A percentile compares a stretch with the other conserved stretches of the same genome.
Conservation (phyloP, 768 basidiomycete species). For the Tylopilus sp. region DNA sequence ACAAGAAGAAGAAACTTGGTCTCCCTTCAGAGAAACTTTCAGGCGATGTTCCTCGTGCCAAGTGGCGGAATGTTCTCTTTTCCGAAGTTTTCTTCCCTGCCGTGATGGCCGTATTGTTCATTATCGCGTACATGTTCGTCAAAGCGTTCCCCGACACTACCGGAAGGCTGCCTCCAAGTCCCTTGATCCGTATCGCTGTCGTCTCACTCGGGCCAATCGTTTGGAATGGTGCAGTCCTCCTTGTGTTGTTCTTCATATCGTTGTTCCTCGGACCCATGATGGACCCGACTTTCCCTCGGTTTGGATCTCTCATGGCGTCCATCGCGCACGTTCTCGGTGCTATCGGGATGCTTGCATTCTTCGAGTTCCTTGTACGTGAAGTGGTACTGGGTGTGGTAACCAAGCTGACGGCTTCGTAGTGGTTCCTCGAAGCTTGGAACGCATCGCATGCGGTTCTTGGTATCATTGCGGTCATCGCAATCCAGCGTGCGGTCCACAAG, state of each 20-base stretch:
- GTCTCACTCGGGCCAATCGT: conserved; percentile 93
- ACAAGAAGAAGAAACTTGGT: conserved; percentile 96
- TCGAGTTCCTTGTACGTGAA: conserved; percentile 84
- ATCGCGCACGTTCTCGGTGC: conserved; percentile 82
- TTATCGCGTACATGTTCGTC: conserved; percentile 89
- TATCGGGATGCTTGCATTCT: conserved; percentile 88
- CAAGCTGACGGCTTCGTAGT: conserved; percentile 44
- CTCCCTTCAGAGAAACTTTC: conserved; percentile 97
- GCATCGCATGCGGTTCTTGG: conserved; percentile 91
- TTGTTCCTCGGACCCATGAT: conserved; percentile 92
- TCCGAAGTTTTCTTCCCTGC: conserved; percentile 86
- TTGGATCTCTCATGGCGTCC: conserved; percentile 90
- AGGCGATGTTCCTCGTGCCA: conserved; percentile 89
- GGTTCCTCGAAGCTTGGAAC: conserved; percentile 94
- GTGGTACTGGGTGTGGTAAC: neutral
- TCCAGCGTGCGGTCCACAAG: conserved; percentile 93
- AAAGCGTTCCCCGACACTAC: conserved; percentile 73
- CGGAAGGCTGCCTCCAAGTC: conserved; percentile 69
- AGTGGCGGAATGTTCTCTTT: conserved; percentile 86
- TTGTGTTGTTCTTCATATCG: conserved; percentile 87
- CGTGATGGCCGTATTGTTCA: conserved; percentile 80
- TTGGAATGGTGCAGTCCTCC: conserved; percentile 86
- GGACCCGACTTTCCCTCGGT: conserved; percentile 77
- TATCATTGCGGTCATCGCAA: conserved; percentile 84
- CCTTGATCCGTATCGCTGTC: conserved; percentile 89